Base-by-base conservation (phyloP, 768 basidiomycete genomes). In the Rhodotorula toruloides region DNA sequence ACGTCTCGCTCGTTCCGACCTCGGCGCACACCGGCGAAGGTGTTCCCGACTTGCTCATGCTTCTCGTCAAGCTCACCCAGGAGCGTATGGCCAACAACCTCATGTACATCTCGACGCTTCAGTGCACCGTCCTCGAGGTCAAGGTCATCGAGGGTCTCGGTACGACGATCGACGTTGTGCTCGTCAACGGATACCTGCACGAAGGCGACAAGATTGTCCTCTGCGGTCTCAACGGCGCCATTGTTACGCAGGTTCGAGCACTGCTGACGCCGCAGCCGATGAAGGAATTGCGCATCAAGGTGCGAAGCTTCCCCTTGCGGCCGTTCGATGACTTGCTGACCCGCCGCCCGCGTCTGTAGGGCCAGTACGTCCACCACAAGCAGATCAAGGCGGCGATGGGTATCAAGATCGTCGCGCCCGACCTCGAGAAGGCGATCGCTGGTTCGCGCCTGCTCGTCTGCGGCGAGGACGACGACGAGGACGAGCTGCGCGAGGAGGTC, bases 11-110 rank as follows among this genome's bases (percentile, higher is more conserved):
- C 54, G 94, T 99, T 19, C 94, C 96, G 37, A 98, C 94, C 9
- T 98, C 96, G 61, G 96, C 96, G 40, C 86, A 96, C 78, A 97
- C 94, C 7, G 96, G 94, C 61, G 96, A 99, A 79, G 96, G 96
- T 77, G 83, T 99, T 17, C 96, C 96, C 36, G 96, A 98, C 80
- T 94, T 99, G 94, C 91, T 99, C 80, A 90, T 93, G 90, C 83
- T 99, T 34, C 86, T 99, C 76, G 85, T 97, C 79, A 93, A 96
- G 77, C 83, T 98, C 59, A 98, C 94, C 22, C 94, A 98, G 77
- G 88, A 96, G 79, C 86, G 96, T 65, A 96, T 98, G 94, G 91
- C 88, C 77, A 90, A 93, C 77, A 84, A 88, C 48, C 83, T 99
- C 67, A 99, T 98, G 96, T 99, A 98, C 79, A 83, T 98, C 65